phyloP scores from a whole-genome alignment of 371 early-diverging fungal genomes.

The Mortierella sp. region DNA sequence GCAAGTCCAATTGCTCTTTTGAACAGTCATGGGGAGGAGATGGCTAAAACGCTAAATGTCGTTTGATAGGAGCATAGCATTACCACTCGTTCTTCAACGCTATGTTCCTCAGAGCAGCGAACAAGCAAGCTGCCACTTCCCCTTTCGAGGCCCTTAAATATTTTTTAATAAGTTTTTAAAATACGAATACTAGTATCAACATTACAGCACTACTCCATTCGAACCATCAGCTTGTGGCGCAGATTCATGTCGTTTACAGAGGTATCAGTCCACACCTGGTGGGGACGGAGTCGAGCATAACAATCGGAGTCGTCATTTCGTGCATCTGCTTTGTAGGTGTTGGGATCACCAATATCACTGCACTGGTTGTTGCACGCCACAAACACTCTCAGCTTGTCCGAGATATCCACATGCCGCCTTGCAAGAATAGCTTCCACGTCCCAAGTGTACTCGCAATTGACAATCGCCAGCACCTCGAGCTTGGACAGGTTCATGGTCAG shows the following conservation, averaged over 20 bases:
- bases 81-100: no score
- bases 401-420: background rate
- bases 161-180: background rate
- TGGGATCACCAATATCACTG: background rate
- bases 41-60: no score
- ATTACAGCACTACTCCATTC: background rate
- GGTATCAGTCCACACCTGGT: background rate
- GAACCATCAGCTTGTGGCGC: conserved; percentile 8
- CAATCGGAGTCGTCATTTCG: background rate
- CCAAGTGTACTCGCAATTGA: conserved; percentile 9
- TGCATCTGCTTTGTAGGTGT: background rate
- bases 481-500: background rate
- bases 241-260: background rate
- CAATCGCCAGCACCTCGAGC: conserved; percentile 2
- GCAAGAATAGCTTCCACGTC: background rate
- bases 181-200: background rate
- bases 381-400: background rate
- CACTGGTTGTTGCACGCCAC: background rate
- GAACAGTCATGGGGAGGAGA: no score
- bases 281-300: background rate
- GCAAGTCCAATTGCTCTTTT: background rate
- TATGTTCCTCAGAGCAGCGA: background rate
- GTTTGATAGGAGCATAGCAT: no score
- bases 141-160: background rate
- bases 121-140: background rate